phyloP scores from a whole-genome alignment of 2,329 filamentous ascomycete species.

The Cercospora janseana region DNA sequence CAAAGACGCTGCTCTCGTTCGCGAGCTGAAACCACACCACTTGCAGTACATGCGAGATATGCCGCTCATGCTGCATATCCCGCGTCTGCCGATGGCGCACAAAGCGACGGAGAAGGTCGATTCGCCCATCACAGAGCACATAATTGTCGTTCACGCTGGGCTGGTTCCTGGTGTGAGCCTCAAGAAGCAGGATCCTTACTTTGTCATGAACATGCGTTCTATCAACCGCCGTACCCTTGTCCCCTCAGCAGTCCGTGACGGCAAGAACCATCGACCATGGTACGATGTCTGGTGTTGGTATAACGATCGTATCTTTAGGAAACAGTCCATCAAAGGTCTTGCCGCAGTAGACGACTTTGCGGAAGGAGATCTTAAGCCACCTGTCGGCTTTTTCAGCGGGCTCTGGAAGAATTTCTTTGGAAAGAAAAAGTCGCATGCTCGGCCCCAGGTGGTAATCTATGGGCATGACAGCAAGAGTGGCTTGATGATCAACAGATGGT shows the following conservation, averaged over 20 bases:
- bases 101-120: constrained; percentile 16
- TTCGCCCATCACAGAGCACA: constrained; percentile 61
- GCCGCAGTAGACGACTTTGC: constrained; percentile 12
- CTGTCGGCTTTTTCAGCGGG: constrained; percentile 10
- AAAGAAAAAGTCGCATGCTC: constrained; percentile 43
- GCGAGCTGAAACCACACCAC: constrained; percentile 33
- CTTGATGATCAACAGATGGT: constrained; percentile 65
- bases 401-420: constrained; percentile 28
- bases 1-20: constrained; percentile 33
- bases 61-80: constrained; percentile 40
- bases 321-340: constrained; percentile 25
- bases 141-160: constrained; percentile 81
- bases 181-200: constrained; percentile 69
- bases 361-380: constrained; percentile 2
- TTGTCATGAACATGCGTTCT: constrained; percentile 89
- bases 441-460: constrained; percentile 68
- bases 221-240: constrained; percentile 63
- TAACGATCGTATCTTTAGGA: constrained; percentile 31
- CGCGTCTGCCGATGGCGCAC: constrained; percentile 31
- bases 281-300: constrained; percentile 38
- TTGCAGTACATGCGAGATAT: constrained; percentile 36
- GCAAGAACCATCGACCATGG: constrained; percentile 33
- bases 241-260: constrained; percentile 47
- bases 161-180: constrained; percentile 73
- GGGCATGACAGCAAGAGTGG: constrained; percentile 80